phyloP scores from a whole-genome alignment of 148 eudicot species.

The Chenopodium berlandieri region DNA sequence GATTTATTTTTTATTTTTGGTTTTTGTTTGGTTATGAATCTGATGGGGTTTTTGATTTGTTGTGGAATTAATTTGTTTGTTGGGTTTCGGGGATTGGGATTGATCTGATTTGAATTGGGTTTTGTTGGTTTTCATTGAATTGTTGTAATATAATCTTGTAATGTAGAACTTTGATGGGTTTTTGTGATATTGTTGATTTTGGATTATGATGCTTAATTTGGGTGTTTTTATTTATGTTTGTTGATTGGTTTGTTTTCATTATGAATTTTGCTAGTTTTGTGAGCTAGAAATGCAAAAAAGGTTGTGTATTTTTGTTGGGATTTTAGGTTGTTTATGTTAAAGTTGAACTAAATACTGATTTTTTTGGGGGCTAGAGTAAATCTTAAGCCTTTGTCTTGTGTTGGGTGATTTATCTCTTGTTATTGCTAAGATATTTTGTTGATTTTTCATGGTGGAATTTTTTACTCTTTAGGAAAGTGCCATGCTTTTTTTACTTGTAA shows the following conservation, averaged over 20 bases:
- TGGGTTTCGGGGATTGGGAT: neutral
- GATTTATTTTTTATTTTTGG: neutral
- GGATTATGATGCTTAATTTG: neutral
- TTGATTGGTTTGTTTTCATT: neutral
- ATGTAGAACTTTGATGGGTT: neutral
- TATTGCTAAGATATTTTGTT: neutral
- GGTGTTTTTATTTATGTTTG: neutral
- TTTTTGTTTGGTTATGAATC: neutral
- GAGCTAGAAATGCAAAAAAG: neutral
- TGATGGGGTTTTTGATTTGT: too few relatives aligned
- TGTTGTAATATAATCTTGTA: neutral
- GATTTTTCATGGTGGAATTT: neutral
- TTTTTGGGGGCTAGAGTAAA: neutral
- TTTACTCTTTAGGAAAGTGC: neutral
- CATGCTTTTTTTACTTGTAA: neutral
- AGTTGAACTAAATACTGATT: slow-evolving; percentile 4
- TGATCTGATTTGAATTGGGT: neutral
- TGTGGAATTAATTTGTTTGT: neutral
- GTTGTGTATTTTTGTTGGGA: neutral
- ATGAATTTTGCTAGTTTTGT: neutral
- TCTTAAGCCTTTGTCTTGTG: slow-evolving; percentile 2
- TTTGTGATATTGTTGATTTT: neutral
- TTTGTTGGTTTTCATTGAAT: neutral
- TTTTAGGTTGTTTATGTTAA: neutral
- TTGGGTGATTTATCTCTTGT: neutral